Base-by-base conservation (phyloP, 768 basidiomycete genomes). In the Lentinus tigrinus region DNA sequence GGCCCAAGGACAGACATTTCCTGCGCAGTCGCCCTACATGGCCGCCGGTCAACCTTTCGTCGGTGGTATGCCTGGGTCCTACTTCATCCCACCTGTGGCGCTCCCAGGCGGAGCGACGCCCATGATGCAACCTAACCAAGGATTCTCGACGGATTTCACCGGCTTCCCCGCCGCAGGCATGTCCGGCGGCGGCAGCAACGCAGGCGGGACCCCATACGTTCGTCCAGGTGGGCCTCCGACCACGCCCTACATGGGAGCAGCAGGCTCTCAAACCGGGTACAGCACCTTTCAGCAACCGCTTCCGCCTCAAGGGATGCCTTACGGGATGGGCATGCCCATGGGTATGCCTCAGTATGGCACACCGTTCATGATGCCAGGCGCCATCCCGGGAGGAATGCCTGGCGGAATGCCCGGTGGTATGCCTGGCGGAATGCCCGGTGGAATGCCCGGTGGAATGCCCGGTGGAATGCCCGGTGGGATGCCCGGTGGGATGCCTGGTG, bases 81-180 rank as follows among this genome's bases (percentile, higher is more conserved):
- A 73, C 63, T 69, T 64, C 56, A 64, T 70, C 57, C 72, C 73
- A 3, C 70, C 69, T 0, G 58, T 69, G 10, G 63, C 63, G 6
- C 63, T 74, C 0, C 73, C 72, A 1, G 57, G 58, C 17, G 54
- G 50, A 10, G 48, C 51, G 21, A 61, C 60, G 3, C 60, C 60
- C 17, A n/a, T 55, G 19, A 21, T 57, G n/a, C 52, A 48, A 11
- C 49, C 65, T 0, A 39, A 39, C 9, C 63, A 60, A 31, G 72
- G 70, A 3, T 61, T 73, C 42, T 69, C 72, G 1, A 44, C 66
- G 0, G 73, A 74, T 54, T 74, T 66, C 67, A 69, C 68, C 21
- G 73, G 72, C 2, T 71, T 63, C 43, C 67, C 67, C 1, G 40
- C 39, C 8, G 31, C 46, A 2, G 57, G 56, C 10, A 21, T 21